Base-by-base conservation (phyloP, 257 asterid species). In the Rauvolfia tetraphylla region DNA sequence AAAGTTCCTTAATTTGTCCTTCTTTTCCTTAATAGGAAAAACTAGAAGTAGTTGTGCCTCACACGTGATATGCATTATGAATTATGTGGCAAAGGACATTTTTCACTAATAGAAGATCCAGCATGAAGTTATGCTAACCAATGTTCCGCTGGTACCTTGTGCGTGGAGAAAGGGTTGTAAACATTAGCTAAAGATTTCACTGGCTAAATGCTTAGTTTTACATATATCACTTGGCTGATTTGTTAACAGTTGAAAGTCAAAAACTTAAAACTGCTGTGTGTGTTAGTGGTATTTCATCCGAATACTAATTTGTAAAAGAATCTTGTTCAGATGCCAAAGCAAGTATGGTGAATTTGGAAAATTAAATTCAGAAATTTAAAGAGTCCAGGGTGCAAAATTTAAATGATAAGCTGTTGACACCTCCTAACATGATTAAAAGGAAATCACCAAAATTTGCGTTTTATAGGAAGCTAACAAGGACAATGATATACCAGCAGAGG, bases 391-490 rank as follows among this genome's bases (percentile, higher is more conserved):
- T 68, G 27, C 8, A 25, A 25, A 15, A 36, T 66, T 4, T 36
- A 8, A 58, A 62, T 11, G 11, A 27, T 71, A 6, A 11, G 10
- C 65, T 51, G 25, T 48, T 34, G 15, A 31, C 1, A 42, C 41
- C 29, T 54, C 73, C 27, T 76, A 59, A 79, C 70, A 79, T 74
- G 44, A 74, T 73, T 82, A 75, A 76, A 67, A 72, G 73, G 80
- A 74, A 80, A 70, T 78, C 68, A 78, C 84, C 77, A 79, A 80
- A 82, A 83, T 78, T 79, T 78, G 68, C 82, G 53, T 86, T 78
- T 81, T 93, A 84, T 93, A 93, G 98, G 96, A 89, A 86, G 91
- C 83, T 79, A 82, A 88, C 76, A 75, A 71, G 79, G 81, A 85
- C 85, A 80, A 81, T 83, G 83, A 62, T 78, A 61, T 81, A 78